phyloP scores from a whole-genome alignment of 2,329 filamentous ascomycete species.

The Fusarium pseudograminearum region DNA sequence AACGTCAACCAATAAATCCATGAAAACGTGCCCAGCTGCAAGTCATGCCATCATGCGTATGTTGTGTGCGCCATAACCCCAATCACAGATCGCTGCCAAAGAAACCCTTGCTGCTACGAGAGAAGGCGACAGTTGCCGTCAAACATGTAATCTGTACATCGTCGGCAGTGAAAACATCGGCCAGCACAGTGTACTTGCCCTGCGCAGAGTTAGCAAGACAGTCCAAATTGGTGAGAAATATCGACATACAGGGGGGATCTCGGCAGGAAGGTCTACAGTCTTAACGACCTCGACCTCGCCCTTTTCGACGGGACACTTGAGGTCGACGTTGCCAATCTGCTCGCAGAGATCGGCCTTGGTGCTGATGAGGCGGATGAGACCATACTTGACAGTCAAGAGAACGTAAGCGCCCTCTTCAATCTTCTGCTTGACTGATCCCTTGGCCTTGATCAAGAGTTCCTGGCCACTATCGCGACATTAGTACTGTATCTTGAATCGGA shows the following conservation, averaged over 20 bases:
- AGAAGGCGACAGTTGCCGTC: constrained; percentile 77
- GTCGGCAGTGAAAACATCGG: constrained; percentile 83
- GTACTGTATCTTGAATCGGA: constrained; percentile 20
- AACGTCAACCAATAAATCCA: constrained; percentile 30
- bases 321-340: constrained; percentile 86
- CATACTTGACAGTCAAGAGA: constrained; percentile 89
- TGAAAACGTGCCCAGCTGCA: constrained; percentile 35
- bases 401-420: constrained; percentile 86
- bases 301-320: constrained; percentile 88
- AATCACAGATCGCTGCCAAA: constrained; percentile 58
- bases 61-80: constrained; percentile 17
- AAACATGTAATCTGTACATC: constrained; percentile 86
- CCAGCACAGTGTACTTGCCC: constrained; percentile 91
- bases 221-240: constrained; percentile 34
- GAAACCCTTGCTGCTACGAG: constrained; percentile 52
- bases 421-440: constrained; percentile 77
- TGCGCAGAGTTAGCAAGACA: constrained; percentile 52
- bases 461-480: constrained; percentile 71
- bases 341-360: constrained; percentile 88
- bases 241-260: constrained; percentile 87
- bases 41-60: constrained; percentile 28
- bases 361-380: constrained; percentile 88
- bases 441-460: constrained; percentile 81
- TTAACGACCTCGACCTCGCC: constrained; percentile 81
- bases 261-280: constrained; percentile 82